Evolutionary conservation across 768 basidiomycete genomes (phyloP), one percentile per base, ranked within the genome.

Genomic region (Russula compacta): DNA sequence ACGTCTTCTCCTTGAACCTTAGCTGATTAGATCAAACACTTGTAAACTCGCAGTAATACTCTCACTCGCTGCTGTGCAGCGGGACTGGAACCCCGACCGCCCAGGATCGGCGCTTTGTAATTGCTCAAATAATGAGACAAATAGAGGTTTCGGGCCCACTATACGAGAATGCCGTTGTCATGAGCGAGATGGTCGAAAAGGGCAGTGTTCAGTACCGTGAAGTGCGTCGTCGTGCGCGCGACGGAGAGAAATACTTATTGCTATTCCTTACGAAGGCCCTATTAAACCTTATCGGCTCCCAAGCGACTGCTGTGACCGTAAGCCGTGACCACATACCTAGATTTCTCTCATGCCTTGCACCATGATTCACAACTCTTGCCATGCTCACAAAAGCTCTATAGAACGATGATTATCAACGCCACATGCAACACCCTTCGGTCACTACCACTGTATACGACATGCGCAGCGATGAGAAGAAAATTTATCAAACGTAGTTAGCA

Each of bases 151-250:
- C 24, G 24, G 24, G 3, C n/a, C n/a, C n/a, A 29, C 24, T 2
- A 29, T 29, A 29, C 24, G 24, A 29, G 24, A 3, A 29, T 29
- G 24, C 24, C 24, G 3, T 29, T 29, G 24, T 29, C 1, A 29
- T 29, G 24, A 29, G 24, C 24, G 24, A 29, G 24, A 3, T n/a
- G 50, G 86, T 98, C 42, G 89, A 89, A 67, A 89, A 88, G 71
- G 94, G 95, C 38, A 98, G 98, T 67, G 77, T 81, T 46, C 92
- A 99, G 73, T 78, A 98, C 58, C 85, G 82, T 71, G 92, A 94
- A 75, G 95, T 95, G 15, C 84, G 84, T 71, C 80, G 91, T 71
- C 79, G 94, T 58, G 89, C 87, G 35, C 85, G 88, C 67, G 95
- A 97, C 67, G 24, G 24, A 29, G 2, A 3, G 24, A 29, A 29